Percentiles rank a stretch among this genome's conserved stretches.
phyloP scores from a whole-genome alignment of 2,329 filamentous ascomycete species.

The Hawksworthiomyces lignivorus region DNA sequence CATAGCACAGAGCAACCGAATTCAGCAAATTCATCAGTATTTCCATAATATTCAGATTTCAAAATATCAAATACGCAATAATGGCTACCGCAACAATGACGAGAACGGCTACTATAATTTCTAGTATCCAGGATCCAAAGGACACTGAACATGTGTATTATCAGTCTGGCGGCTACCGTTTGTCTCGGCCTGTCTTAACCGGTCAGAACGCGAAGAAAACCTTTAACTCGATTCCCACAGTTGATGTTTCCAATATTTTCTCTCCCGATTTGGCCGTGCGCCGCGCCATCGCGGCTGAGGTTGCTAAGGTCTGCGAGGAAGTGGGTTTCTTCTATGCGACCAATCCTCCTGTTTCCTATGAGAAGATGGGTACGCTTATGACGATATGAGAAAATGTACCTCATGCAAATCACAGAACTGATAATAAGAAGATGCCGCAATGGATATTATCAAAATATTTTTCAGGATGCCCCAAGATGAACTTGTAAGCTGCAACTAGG shows the following conservation, averaged over 20 bases:
- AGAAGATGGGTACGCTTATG: constrained; percentile 6
- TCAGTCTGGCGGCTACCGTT: constrained; percentile 3
- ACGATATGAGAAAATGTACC: no score
- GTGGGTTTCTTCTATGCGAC: constrained; percentile 6
- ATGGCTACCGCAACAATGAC: background rate
- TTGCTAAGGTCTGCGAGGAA: no score
- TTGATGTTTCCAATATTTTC: constrained; percentile 8
- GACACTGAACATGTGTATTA: constrained; percentile 4
- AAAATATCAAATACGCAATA: no score
- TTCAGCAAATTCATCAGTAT: no score
- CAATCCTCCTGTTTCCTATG: constrained; percentile 1
- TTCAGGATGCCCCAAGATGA: constrained; percentile 4
- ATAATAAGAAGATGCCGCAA: constrained; percentile 7
- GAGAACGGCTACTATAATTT: background rate
- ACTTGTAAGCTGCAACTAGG: no score
- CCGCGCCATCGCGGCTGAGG: constrained; percentile 2
- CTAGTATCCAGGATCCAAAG: constrained; percentile 1
- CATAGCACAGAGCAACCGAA: no score
- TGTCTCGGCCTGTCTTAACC: constrained; percentile 5
- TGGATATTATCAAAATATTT: constrained; percentile 1
- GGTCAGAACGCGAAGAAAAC: constrained; percentile 10
- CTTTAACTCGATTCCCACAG: constrained; percentile 8
- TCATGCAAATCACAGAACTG: no score
- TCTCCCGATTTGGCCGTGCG: background rate
- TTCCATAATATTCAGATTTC: no score